Conservation (phyloP, 352 stramenopile genomes). For the Globisporangium megalacanthum region DNA sequence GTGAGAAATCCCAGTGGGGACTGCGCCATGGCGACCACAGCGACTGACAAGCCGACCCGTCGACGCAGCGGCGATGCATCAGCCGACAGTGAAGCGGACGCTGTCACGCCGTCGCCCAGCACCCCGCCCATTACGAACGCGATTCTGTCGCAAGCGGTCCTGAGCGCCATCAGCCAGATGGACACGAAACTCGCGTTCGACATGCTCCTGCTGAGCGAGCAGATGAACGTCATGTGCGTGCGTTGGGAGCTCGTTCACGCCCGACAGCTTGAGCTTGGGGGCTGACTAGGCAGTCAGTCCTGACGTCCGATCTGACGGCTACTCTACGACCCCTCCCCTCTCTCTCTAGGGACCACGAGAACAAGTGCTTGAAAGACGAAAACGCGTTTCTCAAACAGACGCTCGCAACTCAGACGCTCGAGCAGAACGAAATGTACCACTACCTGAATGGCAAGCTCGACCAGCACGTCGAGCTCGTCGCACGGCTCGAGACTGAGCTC, state of each 20-base stretch:
- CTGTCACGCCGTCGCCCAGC: not conserved
- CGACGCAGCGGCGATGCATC: not conserved
- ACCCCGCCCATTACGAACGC: constrained; percentile 18
- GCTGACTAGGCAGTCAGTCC: too few relatives aligned
- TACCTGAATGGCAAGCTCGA: constrained; percentile 86
- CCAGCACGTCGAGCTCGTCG: constrained; percentile 62
- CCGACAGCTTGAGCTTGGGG: not conserved
- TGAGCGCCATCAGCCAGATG: constrained; percentile 34
- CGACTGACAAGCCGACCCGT: not conserved
- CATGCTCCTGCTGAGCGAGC: constrained; percentile 59
- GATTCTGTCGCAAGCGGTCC: constrained; percentile 44
- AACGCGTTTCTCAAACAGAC: constrained; percentile 37
- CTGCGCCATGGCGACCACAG: not conserved
- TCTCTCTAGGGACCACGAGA: constrained; percentile 21
- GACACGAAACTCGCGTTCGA: constrained; percentile 60
- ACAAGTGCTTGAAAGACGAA: constrained; percentile 36
- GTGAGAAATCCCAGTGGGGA: not conserved
- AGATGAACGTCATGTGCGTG: constrained; percentile 24
- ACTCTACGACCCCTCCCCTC: not conserved
- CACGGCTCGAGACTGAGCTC: constrained; percentile 45
- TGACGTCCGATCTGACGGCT: not conserved
- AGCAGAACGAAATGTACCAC: constrained; percentile 84
- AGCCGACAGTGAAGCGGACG: not conserved
- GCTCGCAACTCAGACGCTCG: constrained; percentile 32
- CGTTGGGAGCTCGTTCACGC: not conserved